A percentile compares a stretch with the other conserved stretches of the same genome.
These are phyloP conservation scores for Skeletonema grethae DNA, from an alignment of 108 stramenopile species.

Conservation along the genomic window DNA sequence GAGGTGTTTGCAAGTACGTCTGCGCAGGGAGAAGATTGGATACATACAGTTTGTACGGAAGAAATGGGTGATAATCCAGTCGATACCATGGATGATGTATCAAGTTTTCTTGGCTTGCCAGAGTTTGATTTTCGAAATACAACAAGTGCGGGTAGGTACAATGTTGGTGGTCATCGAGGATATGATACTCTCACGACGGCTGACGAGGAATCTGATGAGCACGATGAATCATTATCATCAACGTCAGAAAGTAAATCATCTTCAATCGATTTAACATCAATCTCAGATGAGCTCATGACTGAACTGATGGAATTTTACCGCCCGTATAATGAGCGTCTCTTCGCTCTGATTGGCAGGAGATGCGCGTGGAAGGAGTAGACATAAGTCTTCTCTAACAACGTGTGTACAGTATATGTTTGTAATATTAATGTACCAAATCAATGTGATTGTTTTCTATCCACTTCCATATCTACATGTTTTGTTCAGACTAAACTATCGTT, in stretches of 20 bases:
- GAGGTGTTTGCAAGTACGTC: constrained; percentile 33
- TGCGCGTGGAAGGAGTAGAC: constrained; percentile 58
- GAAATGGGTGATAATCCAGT: constrained; percentile 56
- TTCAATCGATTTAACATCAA: constrained; percentile 41
- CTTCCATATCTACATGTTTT: neutral
- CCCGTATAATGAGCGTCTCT: constrained; percentile 85
- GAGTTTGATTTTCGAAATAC: constrained; percentile 60
- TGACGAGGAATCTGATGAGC: constrained; percentile 35
- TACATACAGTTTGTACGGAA: constrained; percentile 79
- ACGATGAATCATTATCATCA: neutral
- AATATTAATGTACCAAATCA: neutral
- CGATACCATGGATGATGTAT: constrained; percentile 53
- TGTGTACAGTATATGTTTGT: neutral
- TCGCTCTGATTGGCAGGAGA: constrained; percentile 64
- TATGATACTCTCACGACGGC: constrained; percentile 67
- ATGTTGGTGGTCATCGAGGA: constrained; percentile 79
- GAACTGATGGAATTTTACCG: constrained; percentile 66
- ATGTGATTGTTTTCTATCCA: neutral
- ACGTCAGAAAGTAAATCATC: constrained; percentile 5
- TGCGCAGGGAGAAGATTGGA: constrained; percentile 27
- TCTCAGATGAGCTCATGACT: constrained; percentile 61
- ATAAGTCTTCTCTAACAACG: neutral
- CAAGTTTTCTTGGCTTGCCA: constrained; percentile 74
- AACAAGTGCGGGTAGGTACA: constrained; percentile 63
- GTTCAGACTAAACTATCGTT: too few relatives aligned